These are phyloP conservation scores for Cyphellophora europaea DNA, from an alignment of 2,329 filamentous ascomycete species.

Conservation along the genomic window DNA sequence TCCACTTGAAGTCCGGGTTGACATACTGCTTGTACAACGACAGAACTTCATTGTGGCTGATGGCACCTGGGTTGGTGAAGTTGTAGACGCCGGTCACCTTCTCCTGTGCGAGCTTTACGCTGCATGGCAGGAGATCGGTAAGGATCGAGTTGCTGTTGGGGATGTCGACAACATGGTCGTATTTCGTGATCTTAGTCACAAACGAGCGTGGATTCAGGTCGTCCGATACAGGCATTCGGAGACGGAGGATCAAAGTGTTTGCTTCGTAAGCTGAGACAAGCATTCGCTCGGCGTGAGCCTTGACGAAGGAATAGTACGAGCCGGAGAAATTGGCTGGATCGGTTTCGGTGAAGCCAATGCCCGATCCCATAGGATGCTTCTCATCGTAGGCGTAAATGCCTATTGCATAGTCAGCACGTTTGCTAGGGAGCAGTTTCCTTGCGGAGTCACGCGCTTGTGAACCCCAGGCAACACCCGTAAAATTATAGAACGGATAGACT, in stretches of 20 bases:
- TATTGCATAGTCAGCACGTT: too few species aligned
- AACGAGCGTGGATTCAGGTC: conserved; percentile 59
- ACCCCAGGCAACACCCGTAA: too few species aligned
- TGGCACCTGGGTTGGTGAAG: conserved; percentile 61
- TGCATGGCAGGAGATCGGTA: conserved; percentile 53
- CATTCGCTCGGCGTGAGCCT: conserved; percentile 49
- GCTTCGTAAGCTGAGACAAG: not conserved
- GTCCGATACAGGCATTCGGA: conserved; percentile 62
- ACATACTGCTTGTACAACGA: conserved; percentile 54
- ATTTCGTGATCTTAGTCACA: conserved; percentile 59
- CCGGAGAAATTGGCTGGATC: conserved; percentile 56
- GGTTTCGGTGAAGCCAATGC: conserved; percentile 51
- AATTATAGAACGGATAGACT: too few species aligned
- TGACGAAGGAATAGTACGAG: conserved; percentile 61
- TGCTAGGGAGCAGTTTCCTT: not conserved
- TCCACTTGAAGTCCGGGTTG: conserved; percentile 48
- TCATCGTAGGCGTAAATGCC: conserved; percentile 54
- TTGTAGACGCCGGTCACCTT: conserved; percentile 57
- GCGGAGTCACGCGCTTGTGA: too few species aligned
- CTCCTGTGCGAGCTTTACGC: conserved; percentile 52
- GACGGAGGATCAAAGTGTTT: conserved; percentile 54
- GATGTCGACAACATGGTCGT: conserved; percentile 57
- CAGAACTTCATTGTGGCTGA: conserved; percentile 63
- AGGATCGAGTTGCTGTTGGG: conserved; percentile 62
- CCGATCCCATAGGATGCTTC: conserved; percentile 42